Conservation (phyloP, 2,329 filamentous ascomycete genomes). For the Cercospora sp. region DNA sequence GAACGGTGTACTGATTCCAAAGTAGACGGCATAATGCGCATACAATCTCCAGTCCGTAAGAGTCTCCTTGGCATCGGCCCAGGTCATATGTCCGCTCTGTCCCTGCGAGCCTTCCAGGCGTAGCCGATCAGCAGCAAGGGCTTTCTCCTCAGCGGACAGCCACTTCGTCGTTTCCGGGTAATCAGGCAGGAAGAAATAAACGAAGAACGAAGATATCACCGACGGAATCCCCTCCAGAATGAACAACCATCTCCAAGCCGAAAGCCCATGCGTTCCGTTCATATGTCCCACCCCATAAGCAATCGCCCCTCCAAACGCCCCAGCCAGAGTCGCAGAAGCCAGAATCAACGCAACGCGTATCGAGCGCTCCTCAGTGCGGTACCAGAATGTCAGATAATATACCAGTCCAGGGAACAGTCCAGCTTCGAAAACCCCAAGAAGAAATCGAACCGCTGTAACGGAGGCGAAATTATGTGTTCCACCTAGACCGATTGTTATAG, state of each 20-base stretch:
- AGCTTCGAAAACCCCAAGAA: constrained; percentile 52
- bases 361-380: constrained; percentile 36
- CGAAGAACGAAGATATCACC: constrained; percentile 53
- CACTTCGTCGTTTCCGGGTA: constrained; percentile 53
- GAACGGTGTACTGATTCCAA: constrained; percentile 46
- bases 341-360: constrained; percentile 37
- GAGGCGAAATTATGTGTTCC: constrained; percentile 47
- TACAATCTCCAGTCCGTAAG: constrained; percentile 55
- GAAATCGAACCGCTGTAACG: constrained; percentile 46
- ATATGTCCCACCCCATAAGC: constrained; percentile 55
- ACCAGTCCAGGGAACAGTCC: constrained; percentile 57
- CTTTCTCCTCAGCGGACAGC: constrained; percentile 45
- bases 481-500: constrained; percentile 41
- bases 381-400: constrained; percentile 36
- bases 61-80: constrained; percentile 49
- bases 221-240: constrained; percentile 55
- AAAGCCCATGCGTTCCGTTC: constrained; percentile 54
- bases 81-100: constrained; percentile 48
- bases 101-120: constrained; percentile 46
- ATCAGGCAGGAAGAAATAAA: constrained; percentile 57
- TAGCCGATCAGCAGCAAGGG: constrained; percentile 45
- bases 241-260: constrained; percentile 76
- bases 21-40: constrained; percentile 54
- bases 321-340: constrained; percentile 36
- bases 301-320: constrained; percentile 40